Evolutionary conservation across 768 basidiomycete genomes (phyloP).

Genomic region (Grammothele lineata): DNA sequence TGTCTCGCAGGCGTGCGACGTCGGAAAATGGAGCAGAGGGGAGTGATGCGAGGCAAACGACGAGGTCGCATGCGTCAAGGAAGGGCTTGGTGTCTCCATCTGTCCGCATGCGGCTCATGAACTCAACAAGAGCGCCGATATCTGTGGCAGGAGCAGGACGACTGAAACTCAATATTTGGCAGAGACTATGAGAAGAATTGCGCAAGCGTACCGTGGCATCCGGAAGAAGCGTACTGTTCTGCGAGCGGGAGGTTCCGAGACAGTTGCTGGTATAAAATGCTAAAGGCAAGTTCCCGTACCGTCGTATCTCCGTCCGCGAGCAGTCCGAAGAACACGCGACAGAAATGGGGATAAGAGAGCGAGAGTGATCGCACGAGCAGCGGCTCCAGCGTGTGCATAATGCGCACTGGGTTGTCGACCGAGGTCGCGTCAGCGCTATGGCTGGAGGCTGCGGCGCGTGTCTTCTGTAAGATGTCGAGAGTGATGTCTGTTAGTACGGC

Average conservation of each 20-base stretch:
- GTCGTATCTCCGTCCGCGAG: slow-evolving; percentile 3
- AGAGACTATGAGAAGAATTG: too few relatives aligned
- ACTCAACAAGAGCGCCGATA: slow-evolving; percentile 2
- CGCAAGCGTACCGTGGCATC: slow-evolving; percentile 10
- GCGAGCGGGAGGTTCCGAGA: slow-evolving; percentile 5
- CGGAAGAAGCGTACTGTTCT: neutral
- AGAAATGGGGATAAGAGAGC: slow-evolving; percentile 4
- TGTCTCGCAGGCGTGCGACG: neutral
- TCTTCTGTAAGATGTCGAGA: slow-evolving; percentile 7
- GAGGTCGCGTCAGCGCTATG: neutral
- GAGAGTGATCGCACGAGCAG: slow-evolving; percentile 7
- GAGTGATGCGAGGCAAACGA: slow-evolving; percentile 9
- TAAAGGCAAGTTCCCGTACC: slow-evolving; percentile 7
- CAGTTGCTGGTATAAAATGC: slow-evolving; percentile 12
- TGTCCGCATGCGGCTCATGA: slow-evolving; percentile 1
- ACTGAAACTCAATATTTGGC: neutral
- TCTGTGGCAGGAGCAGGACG: neutral
- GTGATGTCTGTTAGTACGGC: slow-evolving; percentile 11
- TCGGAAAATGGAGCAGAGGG: too few relatives aligned
- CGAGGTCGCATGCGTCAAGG: slow-evolving; percentile 13
- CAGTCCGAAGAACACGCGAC: slow-evolving; percentile 5
- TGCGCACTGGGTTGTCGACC: slow-evolving; percentile 2
- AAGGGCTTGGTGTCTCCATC: slow-evolving; percentile 6
- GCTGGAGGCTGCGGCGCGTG: too few relatives aligned
- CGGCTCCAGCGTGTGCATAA: slow-evolving; percentile 9